A percentile compares a stretch with the other conserved stretches of the same genome.
Conservation (phyloP, 495 filamentous ascomycete species). For the Aspergillus bertholletiae region DNA sequence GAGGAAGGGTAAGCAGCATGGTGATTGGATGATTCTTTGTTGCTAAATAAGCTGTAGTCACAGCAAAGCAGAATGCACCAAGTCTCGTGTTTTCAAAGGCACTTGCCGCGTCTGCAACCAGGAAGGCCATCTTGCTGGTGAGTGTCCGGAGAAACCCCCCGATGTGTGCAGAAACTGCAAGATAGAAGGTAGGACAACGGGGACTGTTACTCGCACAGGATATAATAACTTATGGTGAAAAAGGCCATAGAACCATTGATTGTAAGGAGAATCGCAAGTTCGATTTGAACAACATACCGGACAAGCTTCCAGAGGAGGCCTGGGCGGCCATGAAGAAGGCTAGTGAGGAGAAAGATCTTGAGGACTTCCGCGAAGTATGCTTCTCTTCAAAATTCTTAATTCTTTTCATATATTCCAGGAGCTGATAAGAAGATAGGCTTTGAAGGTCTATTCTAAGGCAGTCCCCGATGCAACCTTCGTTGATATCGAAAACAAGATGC, state of each 20-base stretch:
- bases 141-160: constrained; percentile 67
- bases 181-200: constrained; percentile 54
- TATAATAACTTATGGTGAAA: neutral
- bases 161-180: constrained; percentile 73
- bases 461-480: constrained; percentile 60
- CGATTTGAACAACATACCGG: constrained; percentile 56
- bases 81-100: constrained; percentile 63
- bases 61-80: constrained; percentile 63
- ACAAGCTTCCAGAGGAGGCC: constrained; percentile 59
- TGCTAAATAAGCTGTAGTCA: constrained; percentile 43
- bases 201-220: neutral
- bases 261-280: constrained; percentile 71
- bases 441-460: constrained; percentile 73
- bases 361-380: constrained; percentile 66
- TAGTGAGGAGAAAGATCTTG: constrained; percentile 61
- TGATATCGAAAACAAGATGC: constrained; percentile 74
- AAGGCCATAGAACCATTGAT: constrained; percentile 61
- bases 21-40: neutral
- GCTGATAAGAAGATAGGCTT: constrained; percentile 36
- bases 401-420: neutral
- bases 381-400: neutral
- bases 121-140: constrained; percentile 65
- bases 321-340: constrained; percentile 67
- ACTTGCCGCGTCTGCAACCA: constrained; percentile 70
- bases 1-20: constrained; percentile 56